Evolutionary conservation across 768 basidiomycete species (phyloP), one percentile per base, ranked within the genome.

Genomic region (Xerocomellus chrysenteron): DNA sequence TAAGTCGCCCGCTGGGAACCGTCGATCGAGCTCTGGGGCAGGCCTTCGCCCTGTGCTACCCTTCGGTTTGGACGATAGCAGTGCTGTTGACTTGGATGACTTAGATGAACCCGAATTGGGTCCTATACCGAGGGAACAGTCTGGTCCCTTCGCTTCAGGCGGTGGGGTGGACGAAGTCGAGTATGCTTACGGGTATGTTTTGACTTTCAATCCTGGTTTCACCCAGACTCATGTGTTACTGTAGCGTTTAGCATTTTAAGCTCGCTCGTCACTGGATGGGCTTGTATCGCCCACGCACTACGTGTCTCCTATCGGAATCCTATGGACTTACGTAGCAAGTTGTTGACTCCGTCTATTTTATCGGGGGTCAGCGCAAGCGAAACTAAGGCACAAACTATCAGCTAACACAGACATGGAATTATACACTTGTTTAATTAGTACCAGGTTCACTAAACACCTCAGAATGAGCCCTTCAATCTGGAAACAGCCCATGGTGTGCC

Each of bases 101-200:
- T 85, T 89, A n/a, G 87, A 88, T 17, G 87, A 85, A 49, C 73
- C 80, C 3, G 89, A 88, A 55, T 71, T 88, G 44, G 90, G 90
- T 9, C 88, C 88, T 30, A 83, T 88, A 66, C 89, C 88, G 11
- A 84, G 87, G 52, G 90, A 90, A 58, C 78, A 84, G 35, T 80
- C 85, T 12, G 79, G 82, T 21, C 87, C 90, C 11, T 93, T 93
- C 68, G 83, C 85, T 21, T 81, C 86, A 6, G 89, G 88, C 2
- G 91, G 85, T 21, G 88, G 92, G 48, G 91, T 94, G 16, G 92
- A 94, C 62, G 92, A 94, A 72, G 92, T 94, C 8, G 92, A 94
- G 67, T 91, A 90, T 71, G 90, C 86, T 55, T 92, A 91, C 62
- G 90, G 90, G 89, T 86, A 70, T 69, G 86, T 80, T 43, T 53